Percentiles rank a stretch among this genome's conserved stretches.
These are phyloP conservation scores for Amaranthus tricolor DNA, from an alignment of 179 eudicot species.

Conservation along the genomic window DNA sequence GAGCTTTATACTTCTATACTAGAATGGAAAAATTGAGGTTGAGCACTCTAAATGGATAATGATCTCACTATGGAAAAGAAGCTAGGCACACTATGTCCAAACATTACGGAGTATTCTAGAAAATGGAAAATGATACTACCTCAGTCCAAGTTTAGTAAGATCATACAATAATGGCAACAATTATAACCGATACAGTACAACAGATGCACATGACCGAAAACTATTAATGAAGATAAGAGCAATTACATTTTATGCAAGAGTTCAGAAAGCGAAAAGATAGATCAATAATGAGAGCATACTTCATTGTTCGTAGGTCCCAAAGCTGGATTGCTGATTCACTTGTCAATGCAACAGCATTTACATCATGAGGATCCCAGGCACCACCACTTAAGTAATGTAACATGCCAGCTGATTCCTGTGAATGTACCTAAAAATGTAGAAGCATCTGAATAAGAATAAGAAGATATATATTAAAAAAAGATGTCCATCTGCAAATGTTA, in stretches of 20 bases:
- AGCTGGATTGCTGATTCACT: slow-evolving; percentile 84
- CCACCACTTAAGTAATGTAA: slow-evolving; percentile 88
- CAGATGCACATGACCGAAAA: neutral
- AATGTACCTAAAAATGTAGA: slow-evolving; percentile 69
- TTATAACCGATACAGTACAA: neutral
- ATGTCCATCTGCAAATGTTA: slow-evolving; percentile 1
- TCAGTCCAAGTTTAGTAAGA: neutral
- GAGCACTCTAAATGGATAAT: no score
- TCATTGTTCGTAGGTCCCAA: slow-evolving; percentile 95
- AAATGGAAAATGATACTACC: neutral
- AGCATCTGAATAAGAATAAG: slow-evolving; percentile 49
- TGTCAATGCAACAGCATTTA: slow-evolving; percentile 68
- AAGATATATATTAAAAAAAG: slow-evolving; percentile 10
- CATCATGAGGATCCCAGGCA: slow-evolving; percentile 98
- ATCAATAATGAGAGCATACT: slow-evolving; percentile 45
- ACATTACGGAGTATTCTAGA: neutral
- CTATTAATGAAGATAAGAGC: neutral
- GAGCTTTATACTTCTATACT: no score
- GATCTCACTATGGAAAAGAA: no score
- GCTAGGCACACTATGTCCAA: no score
- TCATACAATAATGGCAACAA: neutral
- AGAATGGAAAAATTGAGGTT: no score
- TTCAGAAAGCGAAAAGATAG: neutral
- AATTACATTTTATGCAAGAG: neutral
- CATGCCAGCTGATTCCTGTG: slow-evolving; percentile 93